phyloP scores from a whole-genome alignment of 179 eudicot species.

The Heliamphora pulchella region DNA sequence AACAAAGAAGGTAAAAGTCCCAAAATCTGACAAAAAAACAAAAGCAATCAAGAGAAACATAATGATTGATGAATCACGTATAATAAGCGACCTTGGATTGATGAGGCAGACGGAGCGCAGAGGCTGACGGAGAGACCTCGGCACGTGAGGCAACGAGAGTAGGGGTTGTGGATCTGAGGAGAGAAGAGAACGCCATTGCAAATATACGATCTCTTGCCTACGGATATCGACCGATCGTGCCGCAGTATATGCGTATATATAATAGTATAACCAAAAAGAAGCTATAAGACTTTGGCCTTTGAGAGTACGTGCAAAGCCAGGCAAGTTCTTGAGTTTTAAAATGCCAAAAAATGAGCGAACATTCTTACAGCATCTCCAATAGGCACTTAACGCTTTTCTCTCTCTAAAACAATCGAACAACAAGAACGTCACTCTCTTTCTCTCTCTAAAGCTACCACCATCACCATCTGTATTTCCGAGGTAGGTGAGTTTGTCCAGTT shows the following conservation, averaged over 20 bases:
- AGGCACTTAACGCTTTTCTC: too few relatives aligned
- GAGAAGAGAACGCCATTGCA: conserved; percentile 46
- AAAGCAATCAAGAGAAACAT: too few relatives aligned
- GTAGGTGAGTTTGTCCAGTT: too few relatives aligned
- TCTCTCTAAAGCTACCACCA: background rate
- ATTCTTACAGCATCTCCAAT: background rate
- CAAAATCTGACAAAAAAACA: too few relatives aligned
- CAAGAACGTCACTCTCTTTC: conserved; percentile 1
- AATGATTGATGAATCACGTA: too few relatives aligned
- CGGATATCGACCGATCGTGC: background rate
- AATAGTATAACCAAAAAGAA: conserved; percentile 5
- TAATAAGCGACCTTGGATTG: conserved; percentile 29
- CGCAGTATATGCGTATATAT: background rate
- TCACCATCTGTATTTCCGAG: too few relatives aligned
- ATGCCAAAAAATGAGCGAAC: conserved; percentile 19
- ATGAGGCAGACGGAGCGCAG: conserved; percentile 18
- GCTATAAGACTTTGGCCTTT: background rate
- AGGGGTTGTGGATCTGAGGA: conserved; percentile 42
- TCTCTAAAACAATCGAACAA: too few relatives aligned
- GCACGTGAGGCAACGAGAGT: conserved; percentile 15
- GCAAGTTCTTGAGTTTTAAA: conserved; percentile 2
- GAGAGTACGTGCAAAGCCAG: background rate
- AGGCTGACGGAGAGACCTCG: conserved; percentile 16
- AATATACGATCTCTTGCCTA: background rate
- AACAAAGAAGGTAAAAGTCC: too few relatives aligned